Evolutionary conservation across 2,329 filamentous ascomycete species (phyloP).

Genomic region (Fusarium pseudograminearum): DNA sequence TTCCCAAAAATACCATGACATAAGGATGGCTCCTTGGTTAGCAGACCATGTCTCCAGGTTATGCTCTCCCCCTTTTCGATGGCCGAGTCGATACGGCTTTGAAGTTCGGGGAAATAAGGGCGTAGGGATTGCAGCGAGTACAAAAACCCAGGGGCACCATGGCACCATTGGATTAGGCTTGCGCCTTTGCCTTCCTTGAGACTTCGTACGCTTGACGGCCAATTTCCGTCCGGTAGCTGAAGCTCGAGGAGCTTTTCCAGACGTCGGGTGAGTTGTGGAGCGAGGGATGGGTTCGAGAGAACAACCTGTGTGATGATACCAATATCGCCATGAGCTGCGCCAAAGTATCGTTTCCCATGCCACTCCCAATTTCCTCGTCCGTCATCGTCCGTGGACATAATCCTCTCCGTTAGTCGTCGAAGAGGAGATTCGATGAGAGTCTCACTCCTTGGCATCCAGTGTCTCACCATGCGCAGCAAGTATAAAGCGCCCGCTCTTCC

Average conservation of each 20-base stretch:
- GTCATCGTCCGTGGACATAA: slow-evolving; percentile 64
- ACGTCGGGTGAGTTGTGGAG: slow-evolving; percentile 64
- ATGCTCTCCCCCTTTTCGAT: slow-evolving; percentile 64
- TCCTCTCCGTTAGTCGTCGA: slow-evolving; percentile 67
- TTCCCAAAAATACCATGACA: slow-evolving; percentile 76
- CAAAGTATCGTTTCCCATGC: slow-evolving; percentile 72
- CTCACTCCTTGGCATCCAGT: slow-evolving; percentile 64
- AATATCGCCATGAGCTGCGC: slow-evolving; percentile 75
- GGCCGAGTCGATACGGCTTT: slow-evolving; percentile 64
- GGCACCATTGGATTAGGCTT: slow-evolving; percentile 73
- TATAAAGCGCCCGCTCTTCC: slow-evolving; percentile 77
- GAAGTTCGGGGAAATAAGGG: slow-evolving; percentile 66
- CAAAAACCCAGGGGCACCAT: slow-evolving; percentile 74
- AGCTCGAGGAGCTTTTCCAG: slow-evolving; percentile 68
- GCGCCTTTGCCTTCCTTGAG: slow-evolving; percentile 57
- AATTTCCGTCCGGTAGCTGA: slow-evolving; percentile 73
- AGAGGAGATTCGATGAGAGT: slow-evolving; percentile 65
- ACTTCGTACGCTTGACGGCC: slow-evolving; percentile 64
- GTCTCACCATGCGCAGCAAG: slow-evolving; percentile 71
- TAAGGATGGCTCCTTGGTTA: slow-evolving; percentile 73
- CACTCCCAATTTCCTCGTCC: slow-evolving; percentile 68
- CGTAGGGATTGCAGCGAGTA: slow-evolving; percentile 68
- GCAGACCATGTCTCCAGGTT: slow-evolving; percentile 67
- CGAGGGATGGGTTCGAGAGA: slow-evolving; percentile 66
- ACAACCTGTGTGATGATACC: slow-evolving; percentile 79